These are phyloP conservation scores for Phytophthora hybrid DNA, from an alignment of 352 stramenopile genomes.

Conservation along the genomic window DNA sequence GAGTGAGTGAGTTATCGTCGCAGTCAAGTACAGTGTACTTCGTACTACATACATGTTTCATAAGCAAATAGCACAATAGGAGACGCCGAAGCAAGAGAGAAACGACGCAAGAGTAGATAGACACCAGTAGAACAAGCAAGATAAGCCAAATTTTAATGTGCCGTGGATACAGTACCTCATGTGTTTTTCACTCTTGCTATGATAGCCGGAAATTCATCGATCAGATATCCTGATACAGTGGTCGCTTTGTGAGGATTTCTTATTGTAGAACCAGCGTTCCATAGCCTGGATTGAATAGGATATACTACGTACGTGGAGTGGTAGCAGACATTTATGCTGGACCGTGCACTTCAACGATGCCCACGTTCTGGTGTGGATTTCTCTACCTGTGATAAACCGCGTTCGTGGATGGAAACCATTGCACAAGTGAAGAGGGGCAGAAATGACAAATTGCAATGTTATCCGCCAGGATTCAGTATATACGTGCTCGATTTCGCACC, in stretches of 20 bases:
- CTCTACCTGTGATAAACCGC: not conserved
- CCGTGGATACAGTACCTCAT: not conserved
- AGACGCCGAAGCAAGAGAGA: conserved; percentile 6
- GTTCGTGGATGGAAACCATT: not conserved
- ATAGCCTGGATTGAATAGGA: too few species aligned
- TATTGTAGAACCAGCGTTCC: not conserved
- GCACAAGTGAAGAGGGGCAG: not conserved
- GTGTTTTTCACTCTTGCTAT: too few species aligned
- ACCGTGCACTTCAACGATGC: not conserved
- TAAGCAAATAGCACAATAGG: conserved; percentile 21
- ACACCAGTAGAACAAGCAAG: conserved; percentile 23
- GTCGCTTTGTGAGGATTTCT: not conserved
- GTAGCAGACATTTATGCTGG: too few species aligned
- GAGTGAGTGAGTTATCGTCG: conserved; percentile 10
- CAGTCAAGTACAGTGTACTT: conserved; percentile 25
- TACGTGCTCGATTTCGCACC: not conserved
- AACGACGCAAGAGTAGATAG: conserved; percentile 25
- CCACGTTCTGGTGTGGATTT: not conserved
- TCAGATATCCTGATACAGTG: not conserved
- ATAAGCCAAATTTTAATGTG: conserved; percentile 24
- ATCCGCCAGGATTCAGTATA: not conserved
- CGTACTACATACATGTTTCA: conserved; percentile 13
- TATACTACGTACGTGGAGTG: too few species aligned
- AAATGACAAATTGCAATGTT: not conserved
- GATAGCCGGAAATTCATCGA: not conserved